phyloP scores from a whole-genome alignment of 768 basidiomycete genomes.

The Leccinum pellstonianum region DNA sequence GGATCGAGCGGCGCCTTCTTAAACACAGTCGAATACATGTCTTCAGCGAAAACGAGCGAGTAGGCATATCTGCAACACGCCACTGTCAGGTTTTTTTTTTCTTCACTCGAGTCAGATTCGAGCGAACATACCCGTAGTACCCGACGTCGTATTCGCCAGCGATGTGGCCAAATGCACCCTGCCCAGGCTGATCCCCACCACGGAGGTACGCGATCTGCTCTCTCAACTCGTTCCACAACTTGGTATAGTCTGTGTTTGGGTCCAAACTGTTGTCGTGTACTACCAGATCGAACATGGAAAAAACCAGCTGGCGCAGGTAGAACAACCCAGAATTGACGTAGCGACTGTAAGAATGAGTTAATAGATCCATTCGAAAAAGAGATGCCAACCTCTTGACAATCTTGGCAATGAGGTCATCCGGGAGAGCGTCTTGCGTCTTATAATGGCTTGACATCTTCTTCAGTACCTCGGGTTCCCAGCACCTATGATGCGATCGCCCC shows the following conservation, averaged over 20 bases:
- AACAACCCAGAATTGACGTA: slow-evolving; percentile 83
- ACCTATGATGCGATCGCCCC: slow-evolving; percentile 38
- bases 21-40: slow-evolving; percentile 75
- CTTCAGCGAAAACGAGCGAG: slow-evolving; percentile 60
- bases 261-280: slow-evolving; percentile 42
- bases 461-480: slow-evolving; percentile 80
- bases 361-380: not conserved
- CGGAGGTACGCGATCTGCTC: slow-evolving; percentile 71
- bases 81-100: not conserved
- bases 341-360: slow-evolving; percentile 38
- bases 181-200: slow-evolving; percentile 58
- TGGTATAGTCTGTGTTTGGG: slow-evolving; percentile 63
- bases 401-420: slow-evolving; percentile 68
- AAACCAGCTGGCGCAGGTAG: slow-evolving; percentile 72
- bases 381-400: slow-evolving; percentile 62
- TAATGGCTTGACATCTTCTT: slow-evolving; percentile 78
- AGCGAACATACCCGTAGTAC: slow-evolving; percentile 54
- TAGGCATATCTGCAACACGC: slow-evolving; percentile 55
- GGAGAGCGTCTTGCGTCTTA: slow-evolving; percentile 67
- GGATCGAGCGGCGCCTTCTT: slow-evolving; percentile 75
- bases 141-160: slow-evolving; percentile 67
- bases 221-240: slow-evolving; percentile 73
- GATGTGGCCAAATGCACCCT: slow-evolving; percentile 73
- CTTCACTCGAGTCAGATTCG: not conserved
- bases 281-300: slow-evolving; percentile 41